Evolutionary conservation across 2,329 filamentous ascomycete genomes (phyloP), one percentile per base, ranked within the genome.

Genomic region (Fusarium sublunatum): DNA sequence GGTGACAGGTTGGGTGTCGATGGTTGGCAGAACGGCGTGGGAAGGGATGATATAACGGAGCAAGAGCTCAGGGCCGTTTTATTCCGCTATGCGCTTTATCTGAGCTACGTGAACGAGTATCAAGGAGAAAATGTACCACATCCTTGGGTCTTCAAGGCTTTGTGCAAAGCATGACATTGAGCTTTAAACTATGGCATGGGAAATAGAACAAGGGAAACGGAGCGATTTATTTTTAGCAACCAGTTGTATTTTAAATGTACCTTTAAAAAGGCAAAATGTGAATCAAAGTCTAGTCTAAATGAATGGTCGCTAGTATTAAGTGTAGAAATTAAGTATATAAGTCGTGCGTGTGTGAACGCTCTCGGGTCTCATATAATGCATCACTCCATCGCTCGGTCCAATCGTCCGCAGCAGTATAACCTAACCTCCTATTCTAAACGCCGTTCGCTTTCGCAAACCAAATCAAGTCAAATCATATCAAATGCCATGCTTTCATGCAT

Each of bases 51-150:
- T 8, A 26, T 73, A 6, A 58, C 65, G 2, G 64, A 74, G 46
- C 61, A 68, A 1, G 50, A 51, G 11, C 39, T 77, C 19, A 65
- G 69, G 32, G 65, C 65, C 32, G 65, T 68, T 4, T 46, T 76
- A 65, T 77, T 77, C 52, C 70, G 74, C 41, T 77, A 76, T 64
- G 71, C 74, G 3, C 55, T 77, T 48, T 76, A 75, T 42, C 49
- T 76, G 47, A 77, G 74, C 53, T 77, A 77, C 31, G 31, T 67
- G n/a, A 62, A 68, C 13, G 51, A 52, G 7, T 67, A 70, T 4
- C 57, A 67, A 19, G 64, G 56, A 7, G 68, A 70, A 35, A 62
- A 65, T 28, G 57, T 65, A n/a, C 72, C 72, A 11, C 72, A 75
- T 28, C 51, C 73, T 42, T 75, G 74, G 73, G 71, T 77, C 6